Percentiles rank a stretch among this genome's conserved stretches.
Conservation (phyloP, 2,329 filamentous ascomycete genomes). For the Daldinia sp. region DNA sequence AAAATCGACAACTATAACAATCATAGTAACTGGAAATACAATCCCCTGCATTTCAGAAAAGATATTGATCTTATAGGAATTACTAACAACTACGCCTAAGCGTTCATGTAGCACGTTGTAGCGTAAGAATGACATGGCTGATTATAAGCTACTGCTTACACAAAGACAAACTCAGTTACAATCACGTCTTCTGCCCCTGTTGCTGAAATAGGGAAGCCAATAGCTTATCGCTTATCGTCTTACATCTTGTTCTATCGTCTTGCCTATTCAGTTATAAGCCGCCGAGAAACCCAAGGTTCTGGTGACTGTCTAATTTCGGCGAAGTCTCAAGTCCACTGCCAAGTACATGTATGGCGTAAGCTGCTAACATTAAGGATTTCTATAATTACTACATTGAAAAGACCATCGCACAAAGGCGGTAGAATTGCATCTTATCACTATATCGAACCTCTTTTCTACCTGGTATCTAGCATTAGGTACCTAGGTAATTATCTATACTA, state of each 20-base stretch:
- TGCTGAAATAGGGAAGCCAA: slow-evolving; percentile 25
- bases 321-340: slow-evolving; percentile 8
- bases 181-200: background rate
- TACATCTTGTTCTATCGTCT: background rate
- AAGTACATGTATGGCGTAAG: background rate
- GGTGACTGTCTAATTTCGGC: background rate
- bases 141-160: slow-evolving; percentile 12
- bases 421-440: slow-evolving; percentile 6
- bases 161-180: slow-evolving; percentile 15
- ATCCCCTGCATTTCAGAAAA: background rate
- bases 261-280: slow-evolving; percentile 25
- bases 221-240: slow-evolving; percentile 9
- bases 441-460: background rate
- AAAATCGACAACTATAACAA: slow-evolving; percentile 1
- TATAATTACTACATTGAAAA: slow-evolving; percentile 1
- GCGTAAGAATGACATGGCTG: background rate
- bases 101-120: slow-evolving; percentile 10
- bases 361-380: background rate
- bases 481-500: no score
- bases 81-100: slow-evolving; percentile 1
- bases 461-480: background rate
- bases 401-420: background rate
- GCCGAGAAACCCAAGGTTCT: slow-evolving; percentile 16
- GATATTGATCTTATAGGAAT: background rate
- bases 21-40: slow-evolving; percentile 3